These are phyloP conservation scores for Beta lomatogona DNA, from an alignment of 179 eudicot species.

Conservation along the genomic window DNA sequence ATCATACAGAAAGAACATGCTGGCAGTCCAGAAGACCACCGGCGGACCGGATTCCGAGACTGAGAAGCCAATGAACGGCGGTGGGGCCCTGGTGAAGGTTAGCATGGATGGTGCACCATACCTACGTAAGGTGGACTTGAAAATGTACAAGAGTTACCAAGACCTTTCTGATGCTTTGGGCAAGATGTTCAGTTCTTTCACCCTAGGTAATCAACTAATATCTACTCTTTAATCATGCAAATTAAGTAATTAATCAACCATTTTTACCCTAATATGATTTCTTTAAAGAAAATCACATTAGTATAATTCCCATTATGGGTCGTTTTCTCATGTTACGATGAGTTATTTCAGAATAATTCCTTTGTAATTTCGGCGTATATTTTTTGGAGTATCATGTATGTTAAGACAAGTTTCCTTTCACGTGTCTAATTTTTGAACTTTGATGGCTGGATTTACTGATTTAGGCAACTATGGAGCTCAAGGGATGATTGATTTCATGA, in stretches of 20 bases:
- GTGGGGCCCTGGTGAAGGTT: slow-evolving; percentile 53
- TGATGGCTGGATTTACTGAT: background rate
- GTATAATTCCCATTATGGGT: no score
- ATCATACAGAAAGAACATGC: slow-evolving; percentile 67
- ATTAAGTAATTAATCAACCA: background rate
- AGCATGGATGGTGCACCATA: slow-evolving; percentile 80
- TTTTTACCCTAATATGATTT: background rate
- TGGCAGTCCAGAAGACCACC: slow-evolving; percentile 48
- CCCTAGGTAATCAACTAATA: slow-evolving; percentile 38
- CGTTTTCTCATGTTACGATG: no score
- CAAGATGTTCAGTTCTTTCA: slow-evolving; percentile 70
- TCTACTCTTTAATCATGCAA: background rate
- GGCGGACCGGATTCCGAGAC: slow-evolving; percentile 31
- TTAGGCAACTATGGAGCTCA: slow-evolving; percentile 55
- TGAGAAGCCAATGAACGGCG: slow-evolving; percentile 19
- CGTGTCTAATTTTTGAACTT: background rate
- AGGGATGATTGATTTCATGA: slow-evolving; percentile 83
- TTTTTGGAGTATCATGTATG: background rate
- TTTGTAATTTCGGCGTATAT: background rate
- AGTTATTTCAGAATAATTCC: no score
- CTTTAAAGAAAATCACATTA: no score
- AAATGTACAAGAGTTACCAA: slow-evolving; percentile 58
- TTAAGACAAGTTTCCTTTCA: background rate
- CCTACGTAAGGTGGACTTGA: slow-evolving; percentile 67
- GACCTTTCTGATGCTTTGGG: slow-evolving; percentile 62